A percentile compares a stretch with the other conserved stretches of the same genome.
Conservation (phyloP, 169 alveolate genomes). For the Plasmodium blacklocki region DNA sequence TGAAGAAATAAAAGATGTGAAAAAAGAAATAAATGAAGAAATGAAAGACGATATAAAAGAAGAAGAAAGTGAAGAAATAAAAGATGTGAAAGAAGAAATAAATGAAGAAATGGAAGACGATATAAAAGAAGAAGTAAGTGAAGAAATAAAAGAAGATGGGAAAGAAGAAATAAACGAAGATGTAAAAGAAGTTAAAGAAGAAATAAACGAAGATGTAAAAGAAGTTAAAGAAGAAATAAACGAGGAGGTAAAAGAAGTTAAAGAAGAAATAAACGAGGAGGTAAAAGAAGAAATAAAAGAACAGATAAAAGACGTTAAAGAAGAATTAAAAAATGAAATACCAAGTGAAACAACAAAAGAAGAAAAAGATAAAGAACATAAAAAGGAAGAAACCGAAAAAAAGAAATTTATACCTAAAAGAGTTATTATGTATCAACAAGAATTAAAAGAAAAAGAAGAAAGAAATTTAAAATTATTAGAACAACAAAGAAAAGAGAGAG, state of each 20-base stretch:
- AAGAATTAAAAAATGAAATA: background rate
- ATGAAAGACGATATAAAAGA: background rate
- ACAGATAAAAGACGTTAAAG: background rate
- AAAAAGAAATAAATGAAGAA: too few relatives aligned
- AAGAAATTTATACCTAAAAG: constrained; percentile 49
- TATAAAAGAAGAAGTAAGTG: background rate
- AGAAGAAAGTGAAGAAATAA: background rate
- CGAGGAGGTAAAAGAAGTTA: too few relatives aligned
- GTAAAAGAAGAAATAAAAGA: background rate
- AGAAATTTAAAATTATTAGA: constrained; percentile 5
- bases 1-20: too few relatives aligned
- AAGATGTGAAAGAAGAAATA: background rate
- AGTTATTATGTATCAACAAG: constrained; percentile 48
- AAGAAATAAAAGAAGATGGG: background rate
- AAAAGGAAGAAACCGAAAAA: constrained; percentile 12
- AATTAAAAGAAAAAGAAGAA: constrained; percentile 42
- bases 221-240: background rate
- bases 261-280: background rate
- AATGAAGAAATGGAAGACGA: background rate
- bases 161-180: background rate
- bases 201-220: too few relatives aligned
- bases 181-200: constrained; percentile 1
- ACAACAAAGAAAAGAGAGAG: constrained; percentile 44
- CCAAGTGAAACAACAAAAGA: background rate
- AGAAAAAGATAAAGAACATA: background rate